Evolutionary conservation across 345 rosid species (phyloP).

Genomic region (Arabidopsis arenosa): DNA sequence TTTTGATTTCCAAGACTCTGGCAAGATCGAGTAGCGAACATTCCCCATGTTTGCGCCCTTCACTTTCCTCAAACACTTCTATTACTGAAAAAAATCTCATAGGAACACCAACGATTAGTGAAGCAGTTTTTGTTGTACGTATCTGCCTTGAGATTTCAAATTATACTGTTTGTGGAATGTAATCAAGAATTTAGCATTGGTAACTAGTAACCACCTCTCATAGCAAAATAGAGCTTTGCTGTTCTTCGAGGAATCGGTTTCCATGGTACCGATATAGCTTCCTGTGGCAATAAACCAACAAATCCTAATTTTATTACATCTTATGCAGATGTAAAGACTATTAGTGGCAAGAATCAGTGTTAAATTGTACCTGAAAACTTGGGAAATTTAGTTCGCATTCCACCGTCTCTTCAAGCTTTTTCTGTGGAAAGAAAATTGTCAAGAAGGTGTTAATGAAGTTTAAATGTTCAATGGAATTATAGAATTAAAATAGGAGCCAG

Average conservation of each 20-base stretch:
- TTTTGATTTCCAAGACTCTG: conserved; percentile 62
- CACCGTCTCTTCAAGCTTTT: conserved; percentile 62
- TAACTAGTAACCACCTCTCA: conserved; percentile 64
- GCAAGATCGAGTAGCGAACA: conserved; percentile 63
- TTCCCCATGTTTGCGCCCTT: conserved; percentile 63
- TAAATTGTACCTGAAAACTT: conserved; percentile 71
- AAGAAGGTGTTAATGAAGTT: conserved; percentile 3
- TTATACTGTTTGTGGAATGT: background rate
- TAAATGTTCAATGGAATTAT: background rate
- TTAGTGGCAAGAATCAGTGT: background rate
- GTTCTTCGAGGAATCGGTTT: conserved; percentile 66
- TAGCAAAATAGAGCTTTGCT: conserved; percentile 81
- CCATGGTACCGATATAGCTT: conserved; percentile 87
- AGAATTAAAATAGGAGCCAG: background rate
- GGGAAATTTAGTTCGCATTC: conserved; percentile 69
- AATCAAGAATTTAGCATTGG: conserved; percentile 1
- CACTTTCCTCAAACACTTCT: conserved; percentile 74
- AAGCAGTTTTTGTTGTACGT: background rate
- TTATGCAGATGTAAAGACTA: background rate
- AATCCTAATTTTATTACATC: background rate
- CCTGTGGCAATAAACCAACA: conserved; percentile 52
- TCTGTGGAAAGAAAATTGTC: conserved; percentile 54
- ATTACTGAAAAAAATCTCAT: conserved; percentile 56
- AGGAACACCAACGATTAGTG: conserved; percentile 15
- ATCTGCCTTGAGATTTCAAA: background rate